phyloP scores from a whole-genome alignment of 2,329 filamentous ascomycete genomes.

The Cladophialophora yegresii region DNA sequence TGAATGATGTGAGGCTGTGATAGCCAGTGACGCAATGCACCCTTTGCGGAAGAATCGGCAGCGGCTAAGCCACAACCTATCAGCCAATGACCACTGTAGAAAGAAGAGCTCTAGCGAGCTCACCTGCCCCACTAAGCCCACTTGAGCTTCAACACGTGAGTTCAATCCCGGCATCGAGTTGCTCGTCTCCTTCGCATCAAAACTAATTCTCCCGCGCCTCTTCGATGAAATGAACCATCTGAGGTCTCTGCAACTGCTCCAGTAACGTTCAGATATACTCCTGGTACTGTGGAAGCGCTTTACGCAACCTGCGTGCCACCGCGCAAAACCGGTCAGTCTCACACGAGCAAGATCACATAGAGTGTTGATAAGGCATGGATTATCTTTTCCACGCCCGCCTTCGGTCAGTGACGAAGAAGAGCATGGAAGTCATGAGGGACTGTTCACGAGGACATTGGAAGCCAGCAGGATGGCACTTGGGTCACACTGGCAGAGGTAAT shows the following conservation, averaged over 20 bases:
- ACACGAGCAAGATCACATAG: too few relatives aligned
- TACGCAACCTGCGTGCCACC: too few relatives aligned
- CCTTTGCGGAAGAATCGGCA: slow-evolving; percentile 10
- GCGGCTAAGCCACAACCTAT: slow-evolving; percentile 5
- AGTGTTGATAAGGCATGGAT: too few relatives aligned
- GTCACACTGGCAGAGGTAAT: neutral
- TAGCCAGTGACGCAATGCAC: slow-evolving; percentile 19
- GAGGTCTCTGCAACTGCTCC: too few relatives aligned
- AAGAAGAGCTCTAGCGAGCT: neutral
- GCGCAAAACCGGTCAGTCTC: too few relatives aligned
- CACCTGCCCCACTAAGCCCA: neutral
- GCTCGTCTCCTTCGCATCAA: neutral
- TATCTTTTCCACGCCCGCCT: too few relatives aligned
- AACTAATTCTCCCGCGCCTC: neutral
- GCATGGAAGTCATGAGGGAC: neutral
- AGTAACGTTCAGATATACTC: too few relatives aligned
- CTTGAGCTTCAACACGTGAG: neutral
- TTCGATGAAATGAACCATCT: too few relatives aligned
- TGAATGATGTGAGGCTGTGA: slow-evolving; percentile 31
- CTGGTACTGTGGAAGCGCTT: too few relatives aligned
- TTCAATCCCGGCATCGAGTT: neutral
- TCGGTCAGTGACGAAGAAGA: too few relatives aligned
- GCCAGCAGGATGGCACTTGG: neutral
- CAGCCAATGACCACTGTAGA: neutral
- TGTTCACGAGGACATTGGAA: neutral